These are phyloP conservation scores for Amauroascus niger DNA, from an alignment of 2,329 filamentous ascomycete species.

Conservation along the genomic window DNA sequence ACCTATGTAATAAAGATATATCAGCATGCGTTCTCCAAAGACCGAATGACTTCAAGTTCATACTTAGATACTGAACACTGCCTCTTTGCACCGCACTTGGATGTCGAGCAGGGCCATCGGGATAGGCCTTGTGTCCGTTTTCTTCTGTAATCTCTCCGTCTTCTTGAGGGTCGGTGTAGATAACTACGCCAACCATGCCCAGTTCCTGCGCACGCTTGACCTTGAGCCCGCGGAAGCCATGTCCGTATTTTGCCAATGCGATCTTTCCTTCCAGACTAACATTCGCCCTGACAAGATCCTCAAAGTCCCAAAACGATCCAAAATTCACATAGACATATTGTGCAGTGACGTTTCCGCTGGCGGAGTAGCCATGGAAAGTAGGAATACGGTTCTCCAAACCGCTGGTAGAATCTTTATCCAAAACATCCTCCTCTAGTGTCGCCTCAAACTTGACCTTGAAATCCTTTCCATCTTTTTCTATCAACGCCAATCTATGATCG, in stretches of 20 bases:
- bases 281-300: slow-evolving; percentile 66
- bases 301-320: slow-evolving; percentile 75
- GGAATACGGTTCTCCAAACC: slow-evolving; percentile 63
- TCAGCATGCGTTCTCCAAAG: not conserved
- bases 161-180: slow-evolving; percentile 83
- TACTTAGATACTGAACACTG: slow-evolving; percentile 71
- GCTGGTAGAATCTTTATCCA: slow-evolving; percentile 74
- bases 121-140: slow-evolving; percentile 71
- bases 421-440: slow-evolving; percentile 69
- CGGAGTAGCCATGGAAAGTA: slow-evolving; percentile 91
- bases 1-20: slow-evolving; percentile 33
- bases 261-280: slow-evolving; percentile 75
- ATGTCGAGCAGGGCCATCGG: slow-evolving; percentile 75
- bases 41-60: slow-evolving; percentile 40
- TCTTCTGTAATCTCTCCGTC: slow-evolving; percentile 72
- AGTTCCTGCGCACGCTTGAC: slow-evolving; percentile 85
- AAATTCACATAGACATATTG: slow-evolving; percentile 86
- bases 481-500: slow-evolving; percentile 58
- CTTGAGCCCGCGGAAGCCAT: slow-evolving; percentile 81
- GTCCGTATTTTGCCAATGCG: slow-evolving; percentile 74
- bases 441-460: slow-evolving; percentile 64
- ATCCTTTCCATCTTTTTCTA: slow-evolving; percentile 40
- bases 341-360: slow-evolving; percentile 81
- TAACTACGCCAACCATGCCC: slow-evolving; percentile 73
- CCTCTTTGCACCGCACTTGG: slow-evolving; percentile 85